Base-by-base conservation (phyloP, 768 basidiomycete species). In the Nidularia sp. region DNA sequence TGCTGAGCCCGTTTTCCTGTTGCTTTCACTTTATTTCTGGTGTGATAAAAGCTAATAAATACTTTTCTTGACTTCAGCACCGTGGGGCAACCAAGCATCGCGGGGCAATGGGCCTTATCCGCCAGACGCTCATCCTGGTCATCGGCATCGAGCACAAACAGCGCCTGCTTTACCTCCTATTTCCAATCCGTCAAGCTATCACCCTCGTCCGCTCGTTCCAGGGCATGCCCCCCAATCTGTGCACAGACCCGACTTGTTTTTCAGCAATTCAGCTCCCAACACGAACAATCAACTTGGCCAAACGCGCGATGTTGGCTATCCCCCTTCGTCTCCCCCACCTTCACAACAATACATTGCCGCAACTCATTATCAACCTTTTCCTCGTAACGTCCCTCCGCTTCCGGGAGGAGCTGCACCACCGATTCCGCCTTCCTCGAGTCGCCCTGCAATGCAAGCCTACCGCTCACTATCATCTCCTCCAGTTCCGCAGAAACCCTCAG, bases 161-260 rank as follows among this genome's bases (percentile, higher is more conserved):
- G n/a, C 49, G 13, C 54, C 55, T 3, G 25, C 47, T 13, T 39
- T n/a, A 39, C n/a, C 36, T 8, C 36, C 8, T 9, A 39, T n/a
- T 39, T 9, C 36, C 36, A 39, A 39, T 39, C 9, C 36, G n/a
- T 39, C 36, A n/a, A 39, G 9, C 8, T 39, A 39, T 39, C 36
- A 62, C 46, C 65, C 64, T 5, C 58, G 58, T 45, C 53, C 61
- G 7, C 57, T 69, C 35, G 64, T 62, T 45, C 60, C 68, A 48
- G 62, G 61, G 18, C 58, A 65, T 50, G 56, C 60, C 29, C 67
- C 68, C 9, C 66, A 66, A 46, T 67, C 68, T 35, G 60, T 67
- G 10, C 68, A 70, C 52, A 63, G 62, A 29, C 53, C 68, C 22
- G 67, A 71, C 54, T 42, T 66, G 39, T 66, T 65, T 54, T 69